Percentiles rank a stretch among this genome's conserved stretches.
phyloP scores from a whole-genome alignment of 2,329 filamentous ascomycete species.

The Fusarium ramigenum region DNA sequence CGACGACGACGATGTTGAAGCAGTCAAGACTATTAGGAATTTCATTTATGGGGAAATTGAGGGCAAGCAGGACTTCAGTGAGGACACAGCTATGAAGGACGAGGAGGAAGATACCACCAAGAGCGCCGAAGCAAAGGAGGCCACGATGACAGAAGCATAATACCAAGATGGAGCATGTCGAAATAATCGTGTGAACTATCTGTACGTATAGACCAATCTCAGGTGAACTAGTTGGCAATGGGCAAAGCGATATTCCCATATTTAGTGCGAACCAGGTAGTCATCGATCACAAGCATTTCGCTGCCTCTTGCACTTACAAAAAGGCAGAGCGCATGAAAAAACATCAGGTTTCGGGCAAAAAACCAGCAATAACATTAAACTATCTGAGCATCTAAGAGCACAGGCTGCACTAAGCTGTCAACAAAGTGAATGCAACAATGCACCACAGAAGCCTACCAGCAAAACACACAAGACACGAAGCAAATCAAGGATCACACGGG shows the following conservation, averaged over 20 bases:
- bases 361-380: slow-evolving; percentile 27
- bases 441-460: neutral
- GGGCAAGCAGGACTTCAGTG: slow-evolving; percentile 14
- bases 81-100: slow-evolving; percentile 38
- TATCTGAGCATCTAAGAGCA: slow-evolving; percentile 31
- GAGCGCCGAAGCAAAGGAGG: slow-evolving; percentile 19
- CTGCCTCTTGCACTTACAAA: neutral
- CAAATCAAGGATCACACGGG: neutral
- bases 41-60: slow-evolving; percentile 43
- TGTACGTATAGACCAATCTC: slow-evolving; percentile 6
- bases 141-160: slow-evolving; percentile 32
- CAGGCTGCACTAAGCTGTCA: slow-evolving; percentile 16
- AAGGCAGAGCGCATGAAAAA: neutral
- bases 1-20: slow-evolving; percentile 42
- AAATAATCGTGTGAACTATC: neutral
- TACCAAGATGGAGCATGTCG: neutral
- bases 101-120: slow-evolving; percentile 2
- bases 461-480: slow-evolving; percentile 1
- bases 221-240: slow-evolving; percentile 6
- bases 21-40: slow-evolving; percentile 35
- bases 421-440: slow-evolving; percentile 3
- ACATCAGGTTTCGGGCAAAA: neutral
- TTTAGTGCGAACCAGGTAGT: neutral
- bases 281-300: neutral
- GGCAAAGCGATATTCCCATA: slow-evolving; percentile 30